Conservation (phyloP, 306 rosid species). For the Begonia peltatifolia region DNA sequence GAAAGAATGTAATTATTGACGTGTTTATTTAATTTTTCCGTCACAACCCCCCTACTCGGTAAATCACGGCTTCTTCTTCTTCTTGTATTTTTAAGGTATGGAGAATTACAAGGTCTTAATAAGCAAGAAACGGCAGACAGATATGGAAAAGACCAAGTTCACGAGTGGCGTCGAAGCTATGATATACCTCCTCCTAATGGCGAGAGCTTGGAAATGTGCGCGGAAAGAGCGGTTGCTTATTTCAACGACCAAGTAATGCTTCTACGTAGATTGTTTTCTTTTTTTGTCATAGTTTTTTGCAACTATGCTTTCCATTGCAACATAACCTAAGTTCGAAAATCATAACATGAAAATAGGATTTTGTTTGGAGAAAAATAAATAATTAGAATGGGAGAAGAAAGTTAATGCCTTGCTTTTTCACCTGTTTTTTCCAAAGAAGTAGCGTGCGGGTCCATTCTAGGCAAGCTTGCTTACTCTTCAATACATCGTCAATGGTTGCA, state of each 20-base stretch:
- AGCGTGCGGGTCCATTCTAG: too few relatives aligned
- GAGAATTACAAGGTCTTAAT: slow-evolving; percentile 93
- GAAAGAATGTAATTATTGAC: slow-evolving; percentile 73
- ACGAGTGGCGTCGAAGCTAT: slow-evolving; percentile 95
- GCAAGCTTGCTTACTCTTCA: too few relatives aligned
- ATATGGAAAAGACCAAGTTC: slow-evolving; percentile 94
- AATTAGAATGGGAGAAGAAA: too few relatives aligned
- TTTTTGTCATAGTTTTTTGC: too few relatives aligned
- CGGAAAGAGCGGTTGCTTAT: slow-evolving; percentile 96
- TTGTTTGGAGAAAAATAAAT: too few relatives aligned
- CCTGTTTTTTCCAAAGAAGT: too few relatives aligned
- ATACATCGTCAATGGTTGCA: too few relatives aligned
- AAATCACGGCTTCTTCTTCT: neutral
- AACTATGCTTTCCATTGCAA: too few relatives aligned
- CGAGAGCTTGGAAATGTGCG: slow-evolving; percentile 99
- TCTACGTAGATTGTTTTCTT: neutral
- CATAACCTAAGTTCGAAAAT: too few relatives aligned
- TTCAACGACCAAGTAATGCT: slow-evolving; percentile 51
- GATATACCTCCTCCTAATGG: slow-evolving; percentile 94
- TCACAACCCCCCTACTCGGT: too few relatives aligned
- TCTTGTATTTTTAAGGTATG: slow-evolving; percentile 53
- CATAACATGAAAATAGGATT: too few relatives aligned
- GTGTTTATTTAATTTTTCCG: slow-evolving; percentile 9
- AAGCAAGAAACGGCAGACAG: slow-evolving; percentile 98
- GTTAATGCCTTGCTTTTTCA: too few relatives aligned